A percentile compares a stretch with the other conserved stretches of the same genome.
phyloP scores from a whole-genome alignment of 345 rosid species.

The Bruguiera gymnorhiza region DNA sequence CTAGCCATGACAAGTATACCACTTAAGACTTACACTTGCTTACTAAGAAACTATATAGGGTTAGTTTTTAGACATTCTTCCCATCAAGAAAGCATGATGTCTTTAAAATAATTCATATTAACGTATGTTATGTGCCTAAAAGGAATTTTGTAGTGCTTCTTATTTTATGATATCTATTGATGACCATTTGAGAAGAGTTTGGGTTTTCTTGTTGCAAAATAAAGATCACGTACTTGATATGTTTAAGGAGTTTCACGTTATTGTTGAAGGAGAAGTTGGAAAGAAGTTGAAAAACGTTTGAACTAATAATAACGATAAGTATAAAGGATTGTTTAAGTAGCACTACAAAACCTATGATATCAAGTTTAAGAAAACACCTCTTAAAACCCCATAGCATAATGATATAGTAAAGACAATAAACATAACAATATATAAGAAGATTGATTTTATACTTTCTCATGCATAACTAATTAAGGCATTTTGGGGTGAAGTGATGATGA shows the following conservation, averaged over 20 bases:
- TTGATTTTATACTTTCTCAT: not conserved
- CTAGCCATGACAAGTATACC: no score
- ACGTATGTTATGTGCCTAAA: not conserved
- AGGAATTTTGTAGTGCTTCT: not conserved
- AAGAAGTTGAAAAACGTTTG: not conserved
- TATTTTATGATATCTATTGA: not conserved
- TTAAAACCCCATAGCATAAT: not conserved
- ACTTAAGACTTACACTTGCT: no score
- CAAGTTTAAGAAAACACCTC: not conserved
- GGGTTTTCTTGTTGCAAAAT: not conserved
- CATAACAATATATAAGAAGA: not conserved
- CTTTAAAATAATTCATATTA: not conserved
- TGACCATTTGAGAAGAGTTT: not conserved
- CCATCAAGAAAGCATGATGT: not conserved
- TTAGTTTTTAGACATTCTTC: no score
- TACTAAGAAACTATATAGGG: not conserved
- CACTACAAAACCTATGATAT: not conserved
- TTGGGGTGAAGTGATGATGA: not conserved
- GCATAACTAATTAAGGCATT: not conserved
- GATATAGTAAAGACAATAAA: not conserved
- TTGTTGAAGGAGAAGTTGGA: not conserved
- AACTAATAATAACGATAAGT: conserved; percentile 8
- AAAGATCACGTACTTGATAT: not conserved
- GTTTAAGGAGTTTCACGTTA: not conserved
- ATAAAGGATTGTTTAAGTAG: not conserved